These are phyloP conservation scores for Hanseniaspora mollemarum DNA, from an alignment of 805 yeast genomes.

Conservation along the genomic window DNA sequence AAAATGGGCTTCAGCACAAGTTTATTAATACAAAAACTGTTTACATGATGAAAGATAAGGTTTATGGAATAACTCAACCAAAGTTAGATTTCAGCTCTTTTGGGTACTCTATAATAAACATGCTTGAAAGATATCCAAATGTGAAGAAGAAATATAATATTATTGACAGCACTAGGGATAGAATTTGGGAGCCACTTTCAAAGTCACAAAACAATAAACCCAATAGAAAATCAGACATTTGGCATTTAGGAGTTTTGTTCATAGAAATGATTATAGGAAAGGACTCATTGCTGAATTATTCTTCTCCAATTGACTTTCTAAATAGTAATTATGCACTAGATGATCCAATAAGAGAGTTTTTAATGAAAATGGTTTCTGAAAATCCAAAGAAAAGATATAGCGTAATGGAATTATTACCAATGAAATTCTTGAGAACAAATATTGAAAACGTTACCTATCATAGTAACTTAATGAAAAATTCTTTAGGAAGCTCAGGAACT, in stretches of 20 bases:
- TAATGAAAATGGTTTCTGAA: conserved; percentile 51
- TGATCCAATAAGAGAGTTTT: conserved; percentile 52
- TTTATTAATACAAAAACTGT: conserved; percentile 52
- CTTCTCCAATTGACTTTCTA: conserved; percentile 56
- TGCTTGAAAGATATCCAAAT: conserved; percentile 33
- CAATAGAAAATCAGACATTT: conserved; percentile 76
- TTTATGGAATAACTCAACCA: conserved; percentile 44
- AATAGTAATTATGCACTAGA: conserved; percentile 35
- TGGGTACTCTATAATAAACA: conserved; percentile 38
- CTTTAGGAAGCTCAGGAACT: conserved; percentile 9
- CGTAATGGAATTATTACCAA: conserved; percentile 74
- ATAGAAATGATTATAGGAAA: conserved; percentile 53
- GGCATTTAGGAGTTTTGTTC: conserved; percentile 81
- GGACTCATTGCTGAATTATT: conserved; percentile 42
- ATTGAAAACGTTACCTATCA: conserved; percentile 29
- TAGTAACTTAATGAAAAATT: conserved; percentile 22
- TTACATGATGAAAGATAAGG: conserved; percentile 39
- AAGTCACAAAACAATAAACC: conserved; percentile 36
- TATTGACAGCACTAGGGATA: conserved; percentile 20
- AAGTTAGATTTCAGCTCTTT: conserved; percentile 52
- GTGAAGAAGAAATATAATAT: conserved; percentile 19
- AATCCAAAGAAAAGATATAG: conserved; percentile 64
- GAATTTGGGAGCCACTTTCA: conserved; percentile 76
- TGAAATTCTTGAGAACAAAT: conserved; percentile 68
- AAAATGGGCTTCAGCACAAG: conserved; percentile 71